Base-by-base conservation (phyloP, 1,284 basidiomycete species). In the Microbotryomycetes sp. region DNA sequence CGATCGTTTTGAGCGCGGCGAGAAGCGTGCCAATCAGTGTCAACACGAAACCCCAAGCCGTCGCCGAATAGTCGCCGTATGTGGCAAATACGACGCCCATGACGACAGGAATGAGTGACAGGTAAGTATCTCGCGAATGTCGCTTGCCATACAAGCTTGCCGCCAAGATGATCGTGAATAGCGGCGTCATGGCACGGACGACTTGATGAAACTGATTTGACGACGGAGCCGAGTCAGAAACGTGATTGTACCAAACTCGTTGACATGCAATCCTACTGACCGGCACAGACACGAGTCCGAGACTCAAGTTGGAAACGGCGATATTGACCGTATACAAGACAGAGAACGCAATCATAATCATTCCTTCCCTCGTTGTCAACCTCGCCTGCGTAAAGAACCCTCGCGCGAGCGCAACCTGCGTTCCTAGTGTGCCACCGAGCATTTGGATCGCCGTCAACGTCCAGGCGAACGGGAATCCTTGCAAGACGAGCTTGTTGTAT, bases 321-420 rank as follows among this genome's bases (percentile, higher is more conserved):
- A 97, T 93, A 73, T 97, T 96, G 73, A 92, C 78, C 5, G 91
- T 88, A 75, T 94, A 96, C 0, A 96, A 79, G 9, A 86, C 78
- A 64, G 89, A 92, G 77, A 94, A 97, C 1, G 84, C 82, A 18
- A 83, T 75, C 28, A 96, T 78, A 11, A 86, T 81, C 27, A 83
- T 62, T 60, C 81, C 83, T 71, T 91, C 85, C 35, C 77, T 76
- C 31, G 77, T 68, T 3, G 78, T 80, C 28, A 88, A 75, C 26
- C 79, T 77, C 18, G 84, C 82, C 2, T 86, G 85, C 2, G 80
- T 79, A 73, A 86, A 89, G 15, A 81, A 72, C 0, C 84, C 83
- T 29, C 79, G 76, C 41, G 82, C 80, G 28, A 85, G 78, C 3
- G 90, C 80, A 29, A 85, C 63, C 64, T 81, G 81, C n/a, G 86